phyloP scores from a whole-genome alignment of 2,329 filamentous ascomycete genomes.

The Paraconiothyrium brasiliense region DNA sequence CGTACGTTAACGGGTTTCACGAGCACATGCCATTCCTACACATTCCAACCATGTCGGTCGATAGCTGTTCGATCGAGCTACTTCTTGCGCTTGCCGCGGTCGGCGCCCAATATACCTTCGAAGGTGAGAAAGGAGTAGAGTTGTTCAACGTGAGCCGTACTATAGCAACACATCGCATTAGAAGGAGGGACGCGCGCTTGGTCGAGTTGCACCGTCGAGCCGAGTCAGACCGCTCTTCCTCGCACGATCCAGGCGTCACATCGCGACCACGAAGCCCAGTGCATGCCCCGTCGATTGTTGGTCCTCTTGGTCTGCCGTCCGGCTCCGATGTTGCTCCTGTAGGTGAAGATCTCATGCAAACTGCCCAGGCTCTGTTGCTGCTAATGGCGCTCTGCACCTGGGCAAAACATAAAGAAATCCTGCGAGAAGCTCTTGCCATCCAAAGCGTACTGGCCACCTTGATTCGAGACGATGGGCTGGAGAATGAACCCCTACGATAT shows the following conservation, averaged over 20 bases:
- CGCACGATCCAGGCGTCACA: constrained; percentile 26
- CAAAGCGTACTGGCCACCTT: constrained; percentile 66
- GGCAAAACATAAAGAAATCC: constrained; percentile 65
- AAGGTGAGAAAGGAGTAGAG: constrained; percentile 61
- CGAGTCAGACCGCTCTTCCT: constrained; percentile 31
- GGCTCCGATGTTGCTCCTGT: constrained; percentile 26
- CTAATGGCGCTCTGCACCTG: constrained; percentile 69
- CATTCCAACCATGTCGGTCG: constrained; percentile 70
- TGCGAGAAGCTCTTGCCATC: constrained; percentile 66
- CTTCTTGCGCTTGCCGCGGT: constrained; percentile 73
- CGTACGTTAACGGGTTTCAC: constrained; percentile 74
- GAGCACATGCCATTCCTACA: constrained; percentile 71
- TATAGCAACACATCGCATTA: constrained; percentile 63
- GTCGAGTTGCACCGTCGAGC: constrained; percentile 37
- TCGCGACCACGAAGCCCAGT: constrained; percentile 27
- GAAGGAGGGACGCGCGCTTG: constrained; percentile 59
- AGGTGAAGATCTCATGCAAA: constrained; percentile 63
- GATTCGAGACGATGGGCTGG: constrained; percentile 63
- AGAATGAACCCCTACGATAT: constrained; percentile 64
- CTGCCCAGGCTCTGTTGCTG: constrained; percentile 70
- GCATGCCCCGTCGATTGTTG: constrained; percentile 31
- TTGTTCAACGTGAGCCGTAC: constrained; percentile 66
- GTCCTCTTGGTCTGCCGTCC: constrained; percentile 40
- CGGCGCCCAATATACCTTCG: constrained; percentile 71
- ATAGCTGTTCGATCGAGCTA: constrained; percentile 73